Conservation (phyloP, 2,329 filamentous ascomycete species). For the Alternaria metachromatica region DNA sequence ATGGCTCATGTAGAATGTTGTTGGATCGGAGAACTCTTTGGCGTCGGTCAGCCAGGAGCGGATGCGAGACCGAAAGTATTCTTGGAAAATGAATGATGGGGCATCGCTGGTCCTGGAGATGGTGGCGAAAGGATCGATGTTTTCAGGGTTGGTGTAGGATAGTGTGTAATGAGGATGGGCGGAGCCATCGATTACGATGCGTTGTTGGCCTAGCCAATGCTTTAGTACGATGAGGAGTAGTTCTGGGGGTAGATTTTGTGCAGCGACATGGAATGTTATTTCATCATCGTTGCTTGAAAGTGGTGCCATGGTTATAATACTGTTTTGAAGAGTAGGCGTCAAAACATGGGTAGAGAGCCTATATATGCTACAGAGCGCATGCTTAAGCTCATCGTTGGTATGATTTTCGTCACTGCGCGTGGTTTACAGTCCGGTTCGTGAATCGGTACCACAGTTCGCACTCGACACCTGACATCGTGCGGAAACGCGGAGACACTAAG, state of each 20-base stretch:
- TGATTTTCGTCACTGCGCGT: background rate
- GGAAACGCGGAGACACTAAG: background rate
- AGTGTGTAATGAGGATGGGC: background rate
- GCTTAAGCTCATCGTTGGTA: background rate
- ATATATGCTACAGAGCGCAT: background rate
- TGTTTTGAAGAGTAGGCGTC: background rate
- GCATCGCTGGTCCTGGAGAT: background rate
- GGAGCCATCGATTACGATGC: background rate
- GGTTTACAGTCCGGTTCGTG: background rate
- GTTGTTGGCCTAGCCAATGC: background rate
- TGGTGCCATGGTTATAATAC: background rate
- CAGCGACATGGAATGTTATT: background rate
- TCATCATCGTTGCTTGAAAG: background rate
- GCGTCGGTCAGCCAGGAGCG: conserved; percentile 3
- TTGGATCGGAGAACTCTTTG: conserved; percentile 13
- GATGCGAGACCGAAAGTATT: background rate
- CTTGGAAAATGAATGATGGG: no score
- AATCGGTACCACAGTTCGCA: background rate
- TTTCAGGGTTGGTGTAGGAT: background rate
- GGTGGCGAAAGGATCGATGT: background rate
- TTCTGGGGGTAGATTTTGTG: background rate
- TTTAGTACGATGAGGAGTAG: background rate
- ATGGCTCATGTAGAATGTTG: conserved; percentile 12
- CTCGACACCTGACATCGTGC: background rate
- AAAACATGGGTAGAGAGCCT: background rate